Percentiles rank a stretch among this genome's conserved stretches.
Evolutionary conservation across 345 rosid genomes (phyloP).

Genomic region (Camelina hispida): DNA sequence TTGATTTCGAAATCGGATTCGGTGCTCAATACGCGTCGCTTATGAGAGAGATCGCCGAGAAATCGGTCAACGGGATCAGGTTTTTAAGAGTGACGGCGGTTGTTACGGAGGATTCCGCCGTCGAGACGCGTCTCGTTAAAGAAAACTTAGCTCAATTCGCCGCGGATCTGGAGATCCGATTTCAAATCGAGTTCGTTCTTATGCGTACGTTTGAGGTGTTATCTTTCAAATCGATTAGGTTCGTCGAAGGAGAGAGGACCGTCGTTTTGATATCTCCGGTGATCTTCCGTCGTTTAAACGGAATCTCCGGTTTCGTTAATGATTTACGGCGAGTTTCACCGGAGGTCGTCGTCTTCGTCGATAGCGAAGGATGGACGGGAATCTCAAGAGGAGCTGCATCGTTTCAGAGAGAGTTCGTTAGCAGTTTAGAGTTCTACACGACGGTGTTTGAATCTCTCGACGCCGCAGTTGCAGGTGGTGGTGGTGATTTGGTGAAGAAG

Average conservation of each 20-base stretch:
- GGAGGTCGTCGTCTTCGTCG: conserved; percentile 66
- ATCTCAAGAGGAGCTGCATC: conserved; percentile 52
- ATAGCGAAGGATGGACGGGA: conserved; percentile 68
- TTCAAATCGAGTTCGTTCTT: conserved; percentile 72
- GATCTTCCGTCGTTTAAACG: conserved; percentile 58
- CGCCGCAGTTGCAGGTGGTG: conserved; percentile 39
- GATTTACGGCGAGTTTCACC: conserved; percentile 65
- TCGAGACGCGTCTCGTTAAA: conserved; percentile 67
- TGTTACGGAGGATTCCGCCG: conserved; percentile 64
- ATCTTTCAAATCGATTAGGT: conserved; percentile 67
- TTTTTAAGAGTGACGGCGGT: conserved; percentile 73
- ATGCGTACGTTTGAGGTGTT: conserved; percentile 64
- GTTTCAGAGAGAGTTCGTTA: conserved; percentile 68
- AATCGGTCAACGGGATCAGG: conserved; percentile 36
- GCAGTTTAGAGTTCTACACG: conserved; percentile 65
- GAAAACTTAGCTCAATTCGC: conserved; percentile 80
- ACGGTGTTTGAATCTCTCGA: conserved; percentile 83
- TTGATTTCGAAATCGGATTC: conserved; percentile 86
- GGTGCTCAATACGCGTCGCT: conserved; percentile 87
- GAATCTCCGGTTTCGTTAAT: conserved; percentile 51
- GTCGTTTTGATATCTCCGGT: conserved; percentile 65
- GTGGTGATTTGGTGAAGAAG: conserved; percentile 52
- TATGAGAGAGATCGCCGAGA: conserved; percentile 71
- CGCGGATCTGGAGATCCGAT: conserved; percentile 62
- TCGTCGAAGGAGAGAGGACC: conserved; percentile 65